Evolutionary conservation across 345 rosid genomes (phyloP), one percentile per base, ranked within the genome.

Genomic region (Moricandia moricandioides): DNA sequence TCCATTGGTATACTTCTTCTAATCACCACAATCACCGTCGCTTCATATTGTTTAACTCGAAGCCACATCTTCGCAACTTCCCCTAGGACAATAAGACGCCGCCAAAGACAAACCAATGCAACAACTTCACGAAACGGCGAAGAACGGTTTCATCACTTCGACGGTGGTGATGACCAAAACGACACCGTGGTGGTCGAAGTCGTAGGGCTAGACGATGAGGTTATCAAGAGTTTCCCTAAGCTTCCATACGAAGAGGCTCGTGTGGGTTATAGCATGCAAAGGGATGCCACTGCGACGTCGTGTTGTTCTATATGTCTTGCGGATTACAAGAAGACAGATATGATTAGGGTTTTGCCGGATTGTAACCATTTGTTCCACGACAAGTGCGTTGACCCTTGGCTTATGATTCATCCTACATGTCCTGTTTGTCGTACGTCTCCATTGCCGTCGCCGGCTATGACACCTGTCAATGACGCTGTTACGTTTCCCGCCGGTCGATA

Each of bases 261-360:
- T 77, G 66, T 70, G 21, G 57, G 71, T 6, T 76, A 76, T 33
- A 67, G 75, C 57, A 72, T 57, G 66, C 71, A 81, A 63, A 76
- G 39, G 17, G 87, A 83, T 62, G 77, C 93, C 0, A 84, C 84
- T 0, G 77, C 89, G 7, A 74, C 74, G 12, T 72, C 72, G n/a
- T 89, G 97, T 66, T 93, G 97, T 64, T 88, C 97, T 0, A 84
- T 94, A 7, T 94, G 98, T 69, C 81, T 94, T 76, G 88, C 86
- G 12, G 98, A 94, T 80, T 94, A 91, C 83, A 88, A 84, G 70
- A 71, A 47, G 30, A 67, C 66, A 0, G 97, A 94, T 40, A 78
- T 33, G 72, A 83, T 88, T 6, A 77, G 95, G 71, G 60, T 82
- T 67, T 59, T 94, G 79, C 97, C 97, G 0, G 91, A 91, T 26